A percentile compares a stretch with the other conserved stretches of the same genome.
Conservation (phyloP, 441 rosid species). For the Raphanus hybrid region DNA sequence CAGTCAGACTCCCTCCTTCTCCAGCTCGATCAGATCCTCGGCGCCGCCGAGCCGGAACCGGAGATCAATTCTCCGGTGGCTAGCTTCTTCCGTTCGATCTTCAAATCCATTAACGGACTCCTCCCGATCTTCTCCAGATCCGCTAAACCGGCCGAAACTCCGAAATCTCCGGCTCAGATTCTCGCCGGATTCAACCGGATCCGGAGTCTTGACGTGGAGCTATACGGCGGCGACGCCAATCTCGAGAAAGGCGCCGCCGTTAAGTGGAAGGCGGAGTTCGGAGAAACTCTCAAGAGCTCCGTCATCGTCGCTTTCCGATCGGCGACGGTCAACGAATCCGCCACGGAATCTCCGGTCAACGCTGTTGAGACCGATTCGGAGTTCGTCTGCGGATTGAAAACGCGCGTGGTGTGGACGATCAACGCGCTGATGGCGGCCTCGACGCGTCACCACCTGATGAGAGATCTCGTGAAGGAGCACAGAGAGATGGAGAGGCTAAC, state of each 20-base stretch:
- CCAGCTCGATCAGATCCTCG: conserved; percentile 65
- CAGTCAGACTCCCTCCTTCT: conserved; percentile 61
- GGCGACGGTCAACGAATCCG: conserved; percentile 19
- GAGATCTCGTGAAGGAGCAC: conserved; percentile 54
- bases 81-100: conserved; percentile 44
- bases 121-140: conserved; percentile 38
- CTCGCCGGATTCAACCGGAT: conserved; percentile 53
- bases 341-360: conserved; percentile 23
- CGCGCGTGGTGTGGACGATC: conserved; percentile 74
- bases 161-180: conserved; percentile 59
- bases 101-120: conserved; percentile 51
- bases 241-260: conserved; percentile 52
- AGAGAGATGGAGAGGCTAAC: conserved; percentile 51
- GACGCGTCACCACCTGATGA: conserved; percentile 58
- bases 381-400: conserved; percentile 53
- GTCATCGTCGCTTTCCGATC: conserved; percentile 59
- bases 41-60: conserved; percentile 45
- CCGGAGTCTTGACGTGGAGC: conserved; percentile 55
- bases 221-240: conserved; percentile 59
- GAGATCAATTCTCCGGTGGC: conserved; percentile 42
- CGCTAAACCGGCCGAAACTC: conserved; percentile 17
- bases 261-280: conserved; percentile 67
- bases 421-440: conserved; percentile 75
- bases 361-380: conserved; percentile 35
- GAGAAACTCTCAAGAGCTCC: conserved; percentile 52